These are phyloP conservation scores for Aspergillus tubingensis DNA, from an alignment of 2,329 filamentous ascomycete genomes.

Conservation along the genomic window DNA sequence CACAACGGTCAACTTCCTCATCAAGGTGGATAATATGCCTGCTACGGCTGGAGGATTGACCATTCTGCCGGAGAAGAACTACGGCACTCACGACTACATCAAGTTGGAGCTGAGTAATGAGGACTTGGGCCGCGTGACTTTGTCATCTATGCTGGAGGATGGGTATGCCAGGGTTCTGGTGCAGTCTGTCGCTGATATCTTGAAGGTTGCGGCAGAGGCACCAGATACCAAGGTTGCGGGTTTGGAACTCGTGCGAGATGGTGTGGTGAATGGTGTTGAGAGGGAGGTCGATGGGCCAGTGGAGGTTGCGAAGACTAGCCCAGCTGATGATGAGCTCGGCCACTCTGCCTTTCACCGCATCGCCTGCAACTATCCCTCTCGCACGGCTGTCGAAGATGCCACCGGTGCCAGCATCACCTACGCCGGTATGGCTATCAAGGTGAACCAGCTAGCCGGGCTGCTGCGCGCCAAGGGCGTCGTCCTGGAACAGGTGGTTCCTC, in stretches of 20 bases:
- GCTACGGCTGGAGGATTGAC: neutral
- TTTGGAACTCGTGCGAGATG: neutral
- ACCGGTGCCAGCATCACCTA: neutral
- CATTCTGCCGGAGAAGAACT: neutral
- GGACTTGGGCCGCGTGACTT: neutral
- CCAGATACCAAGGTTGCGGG: neutral
- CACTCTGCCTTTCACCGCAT: neutral
- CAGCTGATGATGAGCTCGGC: neutral
- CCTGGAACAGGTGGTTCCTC: constrained; percentile 5
- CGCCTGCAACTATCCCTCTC: neutral
- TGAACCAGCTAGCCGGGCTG: neutral
- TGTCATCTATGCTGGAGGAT: neutral
- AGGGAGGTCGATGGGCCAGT: neutral
- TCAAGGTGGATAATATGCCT: neutral
- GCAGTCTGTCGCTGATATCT: neutral
- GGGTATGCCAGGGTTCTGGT: neutral
- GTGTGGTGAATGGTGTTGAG: neutral
- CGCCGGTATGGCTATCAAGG: neutral
- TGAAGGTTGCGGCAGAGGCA: neutral
- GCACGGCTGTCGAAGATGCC: neutral
- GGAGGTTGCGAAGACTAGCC: neutral
- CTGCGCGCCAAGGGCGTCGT: neutral
- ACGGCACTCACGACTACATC: neutral
- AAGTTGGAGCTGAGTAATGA: neutral
- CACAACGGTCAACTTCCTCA: constrained; percentile 10